phyloP scores from a whole-genome alignment of 192 early-diverging fungal species.

The Cladochytrium replicatum region DNA sequence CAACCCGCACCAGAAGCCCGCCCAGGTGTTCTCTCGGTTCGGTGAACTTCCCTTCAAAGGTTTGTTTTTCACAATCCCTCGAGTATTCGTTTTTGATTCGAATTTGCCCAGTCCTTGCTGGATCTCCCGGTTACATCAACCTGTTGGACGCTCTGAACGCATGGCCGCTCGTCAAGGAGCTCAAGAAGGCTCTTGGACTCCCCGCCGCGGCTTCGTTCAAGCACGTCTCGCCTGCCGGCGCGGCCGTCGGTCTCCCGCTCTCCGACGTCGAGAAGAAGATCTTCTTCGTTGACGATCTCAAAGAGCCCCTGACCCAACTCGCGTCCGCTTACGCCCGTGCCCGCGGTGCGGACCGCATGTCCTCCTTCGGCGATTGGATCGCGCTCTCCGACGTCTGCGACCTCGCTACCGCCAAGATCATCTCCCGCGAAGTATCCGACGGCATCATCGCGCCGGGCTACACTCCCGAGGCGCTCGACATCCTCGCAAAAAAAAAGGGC shows the following conservation, averaged over 20 bases:
- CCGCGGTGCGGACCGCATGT: constrained; percentile 98
- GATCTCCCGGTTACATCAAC: constrained; percentile 97
- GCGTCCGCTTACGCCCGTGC: constrained; percentile 94
- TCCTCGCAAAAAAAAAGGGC: constrained; percentile 90
- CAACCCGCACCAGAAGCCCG: constrained; percentile 98
- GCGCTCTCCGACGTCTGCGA: constrained; percentile 84
- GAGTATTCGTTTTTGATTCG: not conserved
- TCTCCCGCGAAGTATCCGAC: constrained; percentile 93
- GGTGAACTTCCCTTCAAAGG: constrained; percentile 73
- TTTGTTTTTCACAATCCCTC: not conserved
- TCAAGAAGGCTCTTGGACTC: constrained; percentile 69
- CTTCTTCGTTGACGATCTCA: constrained; percentile 82
- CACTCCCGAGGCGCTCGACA: constrained; percentile 73
- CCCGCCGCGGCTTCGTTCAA: constrained; percentile 98
- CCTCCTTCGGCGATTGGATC: constrained; percentile 98
- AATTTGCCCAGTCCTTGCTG: constrained; percentile 57
- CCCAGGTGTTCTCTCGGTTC: constrained; percentile 78
- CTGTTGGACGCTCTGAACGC: constrained; percentile 93
- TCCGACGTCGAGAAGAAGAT: constrained; percentile 73
- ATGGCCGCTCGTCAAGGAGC: constrained; percentile 97
- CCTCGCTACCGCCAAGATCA: constrained; percentile 86
- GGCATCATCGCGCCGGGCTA: constrained; percentile 95
- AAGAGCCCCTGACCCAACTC: constrained; percentile 70
- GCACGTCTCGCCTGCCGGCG: constrained; percentile 97
- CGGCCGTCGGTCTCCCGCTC: constrained; percentile 81